phyloP scores from a whole-genome alignment of 2,329 filamentous ascomycete species.

The Penicillium sp. region DNA sequence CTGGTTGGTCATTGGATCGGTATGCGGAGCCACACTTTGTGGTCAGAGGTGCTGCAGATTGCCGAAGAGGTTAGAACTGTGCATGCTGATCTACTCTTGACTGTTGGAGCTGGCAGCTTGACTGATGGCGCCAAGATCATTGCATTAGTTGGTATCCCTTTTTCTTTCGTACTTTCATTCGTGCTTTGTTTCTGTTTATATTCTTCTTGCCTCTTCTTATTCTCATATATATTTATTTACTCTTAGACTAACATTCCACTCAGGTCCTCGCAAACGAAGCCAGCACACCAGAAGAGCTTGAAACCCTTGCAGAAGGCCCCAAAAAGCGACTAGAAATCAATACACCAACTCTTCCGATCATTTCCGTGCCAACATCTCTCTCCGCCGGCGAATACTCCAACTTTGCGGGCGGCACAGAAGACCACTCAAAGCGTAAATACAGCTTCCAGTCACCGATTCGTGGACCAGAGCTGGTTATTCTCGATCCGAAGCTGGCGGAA shows the following conservation, averaged over 20 bases:
- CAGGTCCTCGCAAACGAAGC: slow-evolving; percentile 52
- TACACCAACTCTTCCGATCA: slow-evolving; percentile 32
- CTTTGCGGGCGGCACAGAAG: slow-evolving; percentile 42
- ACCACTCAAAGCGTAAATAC: slow-evolving; percentile 38
- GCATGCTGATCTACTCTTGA: slow-evolving; percentile 53
- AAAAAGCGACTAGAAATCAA: slow-evolving; percentile 28
- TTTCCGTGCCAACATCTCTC: slow-evolving; percentile 45
- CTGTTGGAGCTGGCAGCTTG: slow-evolving; percentile 56
- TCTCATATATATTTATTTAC: not conserved
- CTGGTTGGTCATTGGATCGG: slow-evolving; percentile 50
- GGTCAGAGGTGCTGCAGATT: slow-evolving; percentile 54
- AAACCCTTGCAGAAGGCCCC: slow-evolving; percentile 35
- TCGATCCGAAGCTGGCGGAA: slow-evolving; percentile 54
- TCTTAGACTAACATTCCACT: slow-evolving; percentile 1
- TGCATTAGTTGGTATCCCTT: slow-evolving; percentile 38
- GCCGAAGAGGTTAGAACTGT: slow-evolving; percentile 41
- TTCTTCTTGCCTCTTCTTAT: not conserved
- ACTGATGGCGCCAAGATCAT: slow-evolving; percentile 58
- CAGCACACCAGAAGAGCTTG: slow-evolving; percentile 40
- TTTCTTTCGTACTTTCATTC: not conserved
- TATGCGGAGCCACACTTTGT: slow-evolving; percentile 56
- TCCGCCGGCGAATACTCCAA: slow-evolving; percentile 46
- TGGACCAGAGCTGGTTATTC: slow-evolving; percentile 55
- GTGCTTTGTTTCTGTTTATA: not conserved
- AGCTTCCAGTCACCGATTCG: slow-evolving; percentile 40